Conservation (phyloP, 2,329 filamentous ascomycete species). For the Fusarium subglutinans region DNA sequence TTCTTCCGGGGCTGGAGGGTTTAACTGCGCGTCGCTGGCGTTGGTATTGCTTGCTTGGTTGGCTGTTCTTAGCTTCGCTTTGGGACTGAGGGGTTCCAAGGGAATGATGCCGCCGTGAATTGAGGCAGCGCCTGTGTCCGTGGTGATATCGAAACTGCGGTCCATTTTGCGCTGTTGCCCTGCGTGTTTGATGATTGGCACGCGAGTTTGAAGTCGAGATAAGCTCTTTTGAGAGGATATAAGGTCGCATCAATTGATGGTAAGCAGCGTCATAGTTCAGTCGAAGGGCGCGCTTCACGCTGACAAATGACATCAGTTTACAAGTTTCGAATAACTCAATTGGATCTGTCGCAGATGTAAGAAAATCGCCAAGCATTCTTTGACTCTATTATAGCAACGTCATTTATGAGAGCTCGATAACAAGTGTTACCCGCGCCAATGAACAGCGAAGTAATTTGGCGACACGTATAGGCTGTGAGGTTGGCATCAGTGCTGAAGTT, state of each 20-base stretch:
- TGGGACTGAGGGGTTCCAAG: not conserved
- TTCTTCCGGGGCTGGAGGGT: rapidly evolving
- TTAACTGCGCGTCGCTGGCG: not conserved
- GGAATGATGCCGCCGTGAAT: conserved; percentile 6
- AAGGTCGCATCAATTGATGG: not conserved
- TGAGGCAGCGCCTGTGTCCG: not conserved
- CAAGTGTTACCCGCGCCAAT: not conserved
- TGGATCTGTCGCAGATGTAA: not conserved
- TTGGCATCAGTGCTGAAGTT: not conserved
- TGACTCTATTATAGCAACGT: not conserved
- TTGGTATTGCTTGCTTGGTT: not conserved
- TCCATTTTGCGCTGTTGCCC: not conserved
- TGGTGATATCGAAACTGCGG: not conserved
- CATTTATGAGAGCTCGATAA: not conserved
- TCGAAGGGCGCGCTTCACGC: not conserved
- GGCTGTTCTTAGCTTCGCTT: not conserved
- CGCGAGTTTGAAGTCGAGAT: not conserved
- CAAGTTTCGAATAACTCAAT: not conserved
- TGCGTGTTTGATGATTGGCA: rapidly evolving
- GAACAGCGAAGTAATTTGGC: rapidly evolving
- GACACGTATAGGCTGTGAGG: not conserved
- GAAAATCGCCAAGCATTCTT: not conserved
- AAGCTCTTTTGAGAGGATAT: not conserved
- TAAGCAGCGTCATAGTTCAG: not conserved
- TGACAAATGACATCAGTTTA: conserved; percentile 6